phyloP scores from a whole-genome alignment of 2,329 filamentous ascomycete genomes.

The Talaromyces pinophilus region DNA sequence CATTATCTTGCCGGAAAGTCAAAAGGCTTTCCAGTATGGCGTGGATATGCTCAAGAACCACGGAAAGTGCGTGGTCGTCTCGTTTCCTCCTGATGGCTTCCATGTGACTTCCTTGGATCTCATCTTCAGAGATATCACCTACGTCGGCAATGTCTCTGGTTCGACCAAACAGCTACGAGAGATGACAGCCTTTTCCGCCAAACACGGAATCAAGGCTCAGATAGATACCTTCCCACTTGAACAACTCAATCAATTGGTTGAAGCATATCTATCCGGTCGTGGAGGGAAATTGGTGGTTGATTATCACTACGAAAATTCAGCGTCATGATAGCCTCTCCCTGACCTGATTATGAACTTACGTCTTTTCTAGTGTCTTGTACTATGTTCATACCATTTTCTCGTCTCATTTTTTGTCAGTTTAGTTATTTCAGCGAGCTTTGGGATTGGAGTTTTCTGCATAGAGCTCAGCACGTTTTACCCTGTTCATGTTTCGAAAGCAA shows the following conservation, averaged over 20 bases:
- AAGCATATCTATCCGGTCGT: constrained; percentile 26
- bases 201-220: constrained; percentile 27
- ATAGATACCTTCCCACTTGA: constrained; percentile 27
- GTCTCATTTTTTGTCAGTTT: constrained; percentile 11
- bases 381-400: background rate
- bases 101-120: constrained; percentile 27
- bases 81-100: constrained; percentile 44
- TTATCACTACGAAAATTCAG: constrained; percentile 13
- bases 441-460: constrained; percentile 9
- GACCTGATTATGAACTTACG: background rate
- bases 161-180: constrained; percentile 28
- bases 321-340: background rate
- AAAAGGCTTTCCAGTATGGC: constrained; percentile 24
- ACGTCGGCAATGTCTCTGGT: constrained; percentile 29
- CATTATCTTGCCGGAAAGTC: constrained; percentile 46
- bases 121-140: constrained; percentile 30
- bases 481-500: background rate
- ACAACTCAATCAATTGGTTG: constrained; percentile 29
- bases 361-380: background rate
- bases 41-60: constrained; percentile 32
- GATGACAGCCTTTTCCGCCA: constrained; percentile 28
- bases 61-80: constrained; percentile 50
- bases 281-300: constrained; percentile 28
- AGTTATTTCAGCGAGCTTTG: constrained; percentile 3
- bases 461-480: background rate